A percentile compares a stretch with the other conserved stretches of the same genome.
These are phyloP conservation scores for Trichoderma polysporum DNA, from an alignment of 2,329 filamentous ascomycete genomes.

Conservation along the genomic window DNA sequence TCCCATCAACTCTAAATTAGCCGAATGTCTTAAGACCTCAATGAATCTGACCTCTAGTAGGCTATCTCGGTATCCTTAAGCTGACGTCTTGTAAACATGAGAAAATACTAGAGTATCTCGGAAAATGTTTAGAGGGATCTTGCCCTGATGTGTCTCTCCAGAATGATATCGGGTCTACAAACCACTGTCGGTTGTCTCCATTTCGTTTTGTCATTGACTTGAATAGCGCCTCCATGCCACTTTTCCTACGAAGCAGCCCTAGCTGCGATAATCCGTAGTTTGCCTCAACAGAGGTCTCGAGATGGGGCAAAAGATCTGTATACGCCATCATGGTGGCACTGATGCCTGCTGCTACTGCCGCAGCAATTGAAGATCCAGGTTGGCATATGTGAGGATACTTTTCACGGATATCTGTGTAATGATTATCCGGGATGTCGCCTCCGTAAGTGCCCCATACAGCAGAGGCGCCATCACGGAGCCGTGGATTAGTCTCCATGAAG, in stretches of 20 bases:
- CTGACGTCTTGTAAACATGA: not conserved
- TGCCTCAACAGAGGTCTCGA: not conserved
- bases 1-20: too few species aligned
- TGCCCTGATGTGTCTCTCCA: not conserved
- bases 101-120: not conserved
- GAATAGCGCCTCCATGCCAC: not conserved
- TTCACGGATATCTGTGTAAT: not conserved
- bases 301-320: not conserved
- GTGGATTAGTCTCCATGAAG: constrained; percentile 17
- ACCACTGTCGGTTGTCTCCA: not conserved
- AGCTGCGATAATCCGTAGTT: not conserved
- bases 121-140: not conserved
- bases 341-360: constrained; percentile 23
- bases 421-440: not conserved
- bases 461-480: not conserved
- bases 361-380: constrained; percentile 23
- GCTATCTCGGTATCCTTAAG: not conserved
- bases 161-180: not conserved
- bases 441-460: not conserved
- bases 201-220: not conserved
- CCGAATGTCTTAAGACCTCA: too few species aligned
- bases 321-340: constrained; percentile 11
- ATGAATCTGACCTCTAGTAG: too few species aligned
- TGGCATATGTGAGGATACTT: not conserved
- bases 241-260: not conserved